Base-by-base conservation (phyloP, 192 early-diverging fungal species). In the Dissophora globulifera region DNA sequence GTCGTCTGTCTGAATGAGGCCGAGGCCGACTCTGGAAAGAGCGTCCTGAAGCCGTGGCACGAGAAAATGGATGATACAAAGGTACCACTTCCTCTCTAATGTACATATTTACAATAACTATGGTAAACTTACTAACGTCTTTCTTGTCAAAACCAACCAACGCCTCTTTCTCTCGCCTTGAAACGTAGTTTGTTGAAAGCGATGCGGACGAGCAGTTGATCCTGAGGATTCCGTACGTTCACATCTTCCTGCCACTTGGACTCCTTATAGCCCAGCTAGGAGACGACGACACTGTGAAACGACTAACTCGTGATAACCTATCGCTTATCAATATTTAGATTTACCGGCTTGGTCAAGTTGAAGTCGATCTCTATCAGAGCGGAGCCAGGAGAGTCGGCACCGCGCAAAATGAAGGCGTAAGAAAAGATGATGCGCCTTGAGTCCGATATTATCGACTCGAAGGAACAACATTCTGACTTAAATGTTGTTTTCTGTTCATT, bases 151-250 rank as follows among this genome's bases (percentile, higher is more conserved):
- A n/a, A n/a, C n/a, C n/a, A n/a, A n/a, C n/a, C n/a, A n/a, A n/a
- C n/a, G n/a, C n/a, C n/a, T n/a, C n/a, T n/a, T n/a, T n/a, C n/a
- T n/a, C n/a, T n/a, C n/a, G n/a, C n/a, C n/a, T n/a, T n/a, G n/a
- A n/a, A n/a, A n/a, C n/a, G n/a, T 79, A 90, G 84, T 84, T 74
- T 60, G 78, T 97, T 10, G 87, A 91, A 56, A 91, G 90, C 46
- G 95, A 97, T 78, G 86, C 88, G 0, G 97, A 99, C 83, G 93
- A 93, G 47, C 93, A 97, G 79, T 82, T 99, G 16, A 91, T 99
- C 46, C 66, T 99, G 13, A 82, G 84, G 66, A 91, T 99, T 41
- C 96, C 96, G 84, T 94, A 84, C 66, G 89, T n/a, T n/a, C n/a
- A n/a, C n/a, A n/a, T n/a, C n/a, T n/a, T n/a, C n/a, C n/a, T n/a